phyloP scores from a whole-genome alignment of 2,329 filamentous ascomycete species.

The Neonectria neomacrospora region DNA sequence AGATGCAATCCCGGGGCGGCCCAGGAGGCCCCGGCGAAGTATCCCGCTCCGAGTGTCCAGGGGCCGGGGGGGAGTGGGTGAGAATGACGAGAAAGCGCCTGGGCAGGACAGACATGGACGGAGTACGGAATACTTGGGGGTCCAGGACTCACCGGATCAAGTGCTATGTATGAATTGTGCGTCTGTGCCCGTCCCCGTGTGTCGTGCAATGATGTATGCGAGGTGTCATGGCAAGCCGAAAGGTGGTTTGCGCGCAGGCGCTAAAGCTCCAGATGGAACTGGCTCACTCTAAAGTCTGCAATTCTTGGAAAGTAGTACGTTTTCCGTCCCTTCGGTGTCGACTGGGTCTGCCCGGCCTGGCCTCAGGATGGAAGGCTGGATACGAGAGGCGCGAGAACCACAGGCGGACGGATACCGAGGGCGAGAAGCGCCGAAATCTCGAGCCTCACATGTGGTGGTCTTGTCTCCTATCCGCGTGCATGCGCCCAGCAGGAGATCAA shows the following conservation, averaged over 20 bases:
- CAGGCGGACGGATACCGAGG: conserved; percentile 21
- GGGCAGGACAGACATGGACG: conserved; percentile 13
- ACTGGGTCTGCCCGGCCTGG: conserved; percentile 24
- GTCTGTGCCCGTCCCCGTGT: conserved; percentile 3
- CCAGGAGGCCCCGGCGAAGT: conserved; percentile 38
- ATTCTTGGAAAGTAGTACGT: conserved; percentile 16
- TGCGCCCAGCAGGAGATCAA: conserved; percentile 15
- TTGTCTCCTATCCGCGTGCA: conserved; percentile 15
- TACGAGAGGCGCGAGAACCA: conserved; percentile 10
- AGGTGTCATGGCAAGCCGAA: conserved; percentile 39
- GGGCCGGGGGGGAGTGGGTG: conserved; percentile 17
- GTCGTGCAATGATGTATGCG: conserved; percentile 13
- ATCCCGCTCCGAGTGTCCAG: conserved; percentile 35
- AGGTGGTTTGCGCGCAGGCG: conserved; percentile 37
- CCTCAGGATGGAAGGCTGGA: conserved; percentile 8
- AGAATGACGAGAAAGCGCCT: conserved; percentile 11
- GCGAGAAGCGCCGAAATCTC: conserved; percentile 15
- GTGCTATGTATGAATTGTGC: conserved; percentile 19
- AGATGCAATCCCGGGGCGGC: conserved; percentile 40
- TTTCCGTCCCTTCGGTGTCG: conserved; percentile 11
- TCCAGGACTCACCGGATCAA: not conserved
- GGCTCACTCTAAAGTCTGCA: conserved; percentile 9
- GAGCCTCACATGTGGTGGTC: conserved; percentile 9
- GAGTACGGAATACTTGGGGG: conserved; percentile 17
- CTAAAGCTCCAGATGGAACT: conserved; percentile 29